These are phyloP conservation scores for Apophysomyces trapeziformis DNA, from an alignment of 371 early-diverging fungal species.

Conservation along the genomic window DNA sequence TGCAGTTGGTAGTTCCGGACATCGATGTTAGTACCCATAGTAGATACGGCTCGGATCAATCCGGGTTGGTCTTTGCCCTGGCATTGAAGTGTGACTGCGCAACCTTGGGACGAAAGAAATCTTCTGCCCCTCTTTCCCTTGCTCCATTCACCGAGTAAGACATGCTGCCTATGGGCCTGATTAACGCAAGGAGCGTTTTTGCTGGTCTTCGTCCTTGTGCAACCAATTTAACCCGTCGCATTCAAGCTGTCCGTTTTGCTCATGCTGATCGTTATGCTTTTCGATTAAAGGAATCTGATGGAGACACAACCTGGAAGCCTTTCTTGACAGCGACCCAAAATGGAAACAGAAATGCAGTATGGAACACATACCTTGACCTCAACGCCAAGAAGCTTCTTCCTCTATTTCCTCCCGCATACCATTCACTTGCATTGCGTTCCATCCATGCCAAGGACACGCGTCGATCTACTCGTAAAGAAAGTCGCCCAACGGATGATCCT, in stretches of 20 bases:
- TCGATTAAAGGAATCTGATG: background rate
- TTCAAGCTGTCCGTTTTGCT: conserved; percentile 13
- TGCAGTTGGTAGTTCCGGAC: no score
- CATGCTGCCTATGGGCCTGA: background rate
- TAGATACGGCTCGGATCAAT: no score
- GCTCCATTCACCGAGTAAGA: background rate
- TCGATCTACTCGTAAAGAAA: conserved; percentile 30
- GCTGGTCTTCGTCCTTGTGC: background rate
- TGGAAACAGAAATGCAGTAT: conserved; percentile 37
- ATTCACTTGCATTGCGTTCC: conserved; percentile 43
- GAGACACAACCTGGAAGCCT: conserved; percentile 3
- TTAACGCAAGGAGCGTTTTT: background rate
- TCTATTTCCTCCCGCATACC: conserved; percentile 31
- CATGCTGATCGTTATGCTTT: conserved; percentile 6
- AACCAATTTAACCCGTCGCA: background rate
- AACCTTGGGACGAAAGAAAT: no score
- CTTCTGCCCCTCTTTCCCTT: no score
- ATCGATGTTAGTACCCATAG: no score
- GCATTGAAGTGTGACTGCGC: no score
- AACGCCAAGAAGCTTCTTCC: conserved; percentile 22
- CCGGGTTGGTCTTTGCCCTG: no score
- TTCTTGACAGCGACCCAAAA: conserved; percentile 39
- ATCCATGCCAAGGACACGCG: background rate
- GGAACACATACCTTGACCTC: conserved; percentile 42
- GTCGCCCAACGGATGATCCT: conserved; percentile 28